These are phyloP conservation scores for Metschnikowia rubicola DNA, from an alignment of 805 yeast genomes.

Conservation along the genomic window DNA sequence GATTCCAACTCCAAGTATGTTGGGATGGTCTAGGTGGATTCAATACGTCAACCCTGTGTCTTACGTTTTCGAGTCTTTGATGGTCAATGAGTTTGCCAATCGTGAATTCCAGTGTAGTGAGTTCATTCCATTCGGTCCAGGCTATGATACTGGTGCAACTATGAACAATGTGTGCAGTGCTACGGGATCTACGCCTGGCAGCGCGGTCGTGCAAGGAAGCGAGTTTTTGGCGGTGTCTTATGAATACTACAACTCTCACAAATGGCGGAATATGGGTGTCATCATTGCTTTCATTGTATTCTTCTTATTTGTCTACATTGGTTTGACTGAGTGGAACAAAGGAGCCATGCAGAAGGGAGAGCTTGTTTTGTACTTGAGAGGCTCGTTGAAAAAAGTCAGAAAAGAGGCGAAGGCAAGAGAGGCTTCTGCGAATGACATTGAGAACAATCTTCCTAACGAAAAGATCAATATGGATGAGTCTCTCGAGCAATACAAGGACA, in stretches of 20 bases:
- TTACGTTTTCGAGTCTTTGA: constrained; percentile 50
- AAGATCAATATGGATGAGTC: constrained; percentile 28
- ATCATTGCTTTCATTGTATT: constrained; percentile 49
- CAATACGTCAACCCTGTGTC: constrained; percentile 42
- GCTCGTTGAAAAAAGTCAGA: constrained; percentile 45
- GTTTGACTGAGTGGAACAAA: constrained; percentile 42
- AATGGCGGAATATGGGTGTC: constrained; percentile 82
- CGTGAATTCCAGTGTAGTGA: constrained; percentile 51
- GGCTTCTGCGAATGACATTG: constrained; percentile 31
- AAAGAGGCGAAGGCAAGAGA: constrained; percentile 27
- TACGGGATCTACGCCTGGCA: constrained; percentile 60
- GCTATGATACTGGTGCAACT: constrained; percentile 39
- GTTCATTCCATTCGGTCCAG: constrained; percentile 60
- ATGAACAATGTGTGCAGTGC: constrained; percentile 52
- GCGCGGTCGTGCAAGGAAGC: constrained; percentile 53
- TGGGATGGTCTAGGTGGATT: constrained; percentile 34
- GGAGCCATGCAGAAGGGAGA: constrained; percentile 47
- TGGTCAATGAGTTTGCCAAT: constrained; percentile 63
- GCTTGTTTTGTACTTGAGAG: constrained; percentile 27
- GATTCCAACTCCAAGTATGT: constrained; percentile 40
- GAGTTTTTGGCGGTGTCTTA: constrained; percentile 48
- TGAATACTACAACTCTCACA: constrained; percentile 52
- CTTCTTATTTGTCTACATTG: constrained; percentile 34
- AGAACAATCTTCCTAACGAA: constrained; percentile 31
- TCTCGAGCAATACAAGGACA: constrained; percentile 24